Evolutionary conservation across 306 rosid genomes (phyloP).

Genomic region (Astragalus glycyphyllos): DNA sequence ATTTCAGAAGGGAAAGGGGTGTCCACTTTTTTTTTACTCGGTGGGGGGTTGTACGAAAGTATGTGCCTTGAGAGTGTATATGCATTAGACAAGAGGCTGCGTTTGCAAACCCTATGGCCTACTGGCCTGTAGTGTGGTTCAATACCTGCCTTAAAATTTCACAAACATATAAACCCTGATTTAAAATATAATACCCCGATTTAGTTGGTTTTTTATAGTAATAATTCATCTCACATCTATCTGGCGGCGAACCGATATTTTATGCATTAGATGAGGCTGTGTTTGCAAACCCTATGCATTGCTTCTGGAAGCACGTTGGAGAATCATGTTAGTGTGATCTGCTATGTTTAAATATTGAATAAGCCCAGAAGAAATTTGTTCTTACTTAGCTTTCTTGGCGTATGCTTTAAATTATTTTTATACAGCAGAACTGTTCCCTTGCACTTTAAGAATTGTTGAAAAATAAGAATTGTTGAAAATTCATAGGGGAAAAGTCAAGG

Average conservation of each 20-base stretch:
- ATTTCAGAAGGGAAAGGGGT: too few species aligned
- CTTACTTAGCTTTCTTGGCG: not conserved
- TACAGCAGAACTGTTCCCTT: not conserved
- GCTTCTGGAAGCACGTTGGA: not conserved
- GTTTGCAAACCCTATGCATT: not conserved
- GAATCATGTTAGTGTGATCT: not conserved
- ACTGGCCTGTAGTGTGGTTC: too few species aligned
- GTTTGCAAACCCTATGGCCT: too few species aligned
- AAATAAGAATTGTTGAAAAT: conserved; percentile 34
- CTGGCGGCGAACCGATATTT: not conserved
- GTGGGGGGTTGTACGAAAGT: too few species aligned
- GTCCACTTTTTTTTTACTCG: too few species aligned
- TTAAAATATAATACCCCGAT: too few species aligned
- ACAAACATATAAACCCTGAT: too few species aligned
- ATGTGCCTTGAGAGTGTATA: too few species aligned
- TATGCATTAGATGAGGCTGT: not conserved
- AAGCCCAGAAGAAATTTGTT: not conserved
- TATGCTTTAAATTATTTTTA: not conserved
- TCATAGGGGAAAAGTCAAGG: conserved; percentile 39
- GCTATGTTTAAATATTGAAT: conserved; percentile 22
- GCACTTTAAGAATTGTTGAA: conserved; percentile 35
- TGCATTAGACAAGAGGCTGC: not conserved
- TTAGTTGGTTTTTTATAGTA: too few species aligned
- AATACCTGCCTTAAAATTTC: too few species aligned
- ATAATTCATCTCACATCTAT: not conserved